Evolutionary conservation across 176 grass and related monocot species (phyloP).

Genomic region (Ensete glaucum): DNA sequence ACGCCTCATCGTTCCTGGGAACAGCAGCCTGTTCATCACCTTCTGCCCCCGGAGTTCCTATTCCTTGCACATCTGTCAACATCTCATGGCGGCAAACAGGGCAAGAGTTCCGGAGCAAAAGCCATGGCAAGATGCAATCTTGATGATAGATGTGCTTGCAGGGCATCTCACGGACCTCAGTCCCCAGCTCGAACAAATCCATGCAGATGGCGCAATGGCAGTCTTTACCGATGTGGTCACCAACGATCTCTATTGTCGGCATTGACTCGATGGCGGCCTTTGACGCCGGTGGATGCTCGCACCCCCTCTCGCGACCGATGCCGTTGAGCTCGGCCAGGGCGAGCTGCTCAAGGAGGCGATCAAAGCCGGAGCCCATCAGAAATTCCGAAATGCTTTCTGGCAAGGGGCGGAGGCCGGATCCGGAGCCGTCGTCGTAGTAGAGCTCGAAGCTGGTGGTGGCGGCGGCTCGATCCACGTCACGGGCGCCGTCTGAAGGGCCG

Average conservation of each 20-base stretch:
- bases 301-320: background rate
- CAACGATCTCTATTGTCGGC: conserved; percentile 44
- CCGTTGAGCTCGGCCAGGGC: conserved; percentile 62
- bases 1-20: conserved; percentile 27
- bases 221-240: conserved; percentile 5
- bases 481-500: background rate
- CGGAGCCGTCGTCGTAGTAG: conserved; percentile 79
- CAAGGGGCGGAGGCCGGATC: conserved; percentile 59
- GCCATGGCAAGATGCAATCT: conserved; percentile 88
- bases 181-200: conserved; percentile 57
- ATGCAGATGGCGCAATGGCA: conserved; percentile 88
- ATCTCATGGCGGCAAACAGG: conserved; percentile 16
- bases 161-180: conserved; percentile 70
- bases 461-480: background rate
- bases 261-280: conserved; percentile 48
- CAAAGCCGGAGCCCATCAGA: conserved; percentile 88
- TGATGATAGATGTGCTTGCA: conserved; percentile 87
- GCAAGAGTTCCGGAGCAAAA: conserved; percentile 70
- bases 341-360: conserved; percentile 70
- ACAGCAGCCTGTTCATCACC: background rate
- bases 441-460: conserved; percentile 58
- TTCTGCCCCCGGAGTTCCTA: background rate
- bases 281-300: too few relatives aligned
- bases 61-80: conserved; percentile 6
- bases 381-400: conserved; percentile 87